These are phyloP conservation scores for Aureobasidium sp. DNA, from an alignment of 2,329 filamentous ascomycete genomes.

Conservation along the genomic window DNA sequence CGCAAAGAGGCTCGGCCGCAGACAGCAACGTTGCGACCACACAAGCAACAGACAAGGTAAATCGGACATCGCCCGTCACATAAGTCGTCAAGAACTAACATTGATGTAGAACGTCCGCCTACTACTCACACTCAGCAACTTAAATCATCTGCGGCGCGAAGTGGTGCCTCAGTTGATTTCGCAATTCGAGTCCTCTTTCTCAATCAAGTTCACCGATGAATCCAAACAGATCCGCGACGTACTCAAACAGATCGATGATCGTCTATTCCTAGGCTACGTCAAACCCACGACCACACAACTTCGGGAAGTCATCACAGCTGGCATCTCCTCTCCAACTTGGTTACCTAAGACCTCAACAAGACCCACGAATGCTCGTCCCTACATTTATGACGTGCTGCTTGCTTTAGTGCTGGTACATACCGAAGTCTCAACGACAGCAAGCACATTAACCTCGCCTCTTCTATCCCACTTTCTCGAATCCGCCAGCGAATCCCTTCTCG, in stretches of 20 bases:
- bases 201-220: conserved; percentile 89
- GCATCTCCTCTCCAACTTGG: conserved; percentile 67
- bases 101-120: conserved; percentile 54
- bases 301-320: conserved; percentile 60
- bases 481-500: conserved; percentile 69
- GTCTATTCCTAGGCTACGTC: conserved; percentile 88
- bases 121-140: conserved; percentile 87
- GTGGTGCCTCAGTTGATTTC: conserved; percentile 82
- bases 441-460: conserved; percentile 69
- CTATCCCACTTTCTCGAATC: conserved; percentile 82
- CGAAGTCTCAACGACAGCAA: conserved; percentile 46
- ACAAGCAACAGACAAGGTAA: conserved; percentile 46
- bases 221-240: conserved; percentile 86
- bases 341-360: conserved; percentile 42
- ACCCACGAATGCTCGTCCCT: conserved; percentile 72
- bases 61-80: conserved; percentile 16
- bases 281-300: conserved; percentile 64
- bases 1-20: background rate
- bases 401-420: conserved; percentile 84
- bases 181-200: conserved; percentile 89
- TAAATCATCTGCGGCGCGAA: conserved; percentile 71
- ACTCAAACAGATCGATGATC: conserved; percentile 78
- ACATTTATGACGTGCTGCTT: conserved; percentile 82
- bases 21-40: conserved; percentile 29
- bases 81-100: background rate